Evolutionary conservation across 2,329 filamentous ascomycete species (phyloP), one percentile per base, ranked within the genome.

Genomic region (Pyrenophora teres): DNA sequence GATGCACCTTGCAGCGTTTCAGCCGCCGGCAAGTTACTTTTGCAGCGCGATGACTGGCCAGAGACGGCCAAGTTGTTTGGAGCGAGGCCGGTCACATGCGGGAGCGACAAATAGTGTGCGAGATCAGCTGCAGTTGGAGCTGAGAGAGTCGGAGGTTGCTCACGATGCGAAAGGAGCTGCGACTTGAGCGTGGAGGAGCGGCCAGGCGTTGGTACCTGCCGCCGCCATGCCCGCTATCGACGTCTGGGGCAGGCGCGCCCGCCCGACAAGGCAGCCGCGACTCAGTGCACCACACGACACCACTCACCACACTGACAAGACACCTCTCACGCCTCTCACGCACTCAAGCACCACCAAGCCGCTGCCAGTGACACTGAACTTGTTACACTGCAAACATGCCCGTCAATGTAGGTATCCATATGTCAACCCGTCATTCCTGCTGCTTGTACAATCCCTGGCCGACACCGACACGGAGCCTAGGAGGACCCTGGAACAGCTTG

Each of bases 1-100:
- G 52, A 56, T 48, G 68, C 62, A 59, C 69, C 68, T 56, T 70
- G 67, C 59, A 60, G 59, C 53, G 69, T 72, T 72, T 72, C 69
- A 72, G 69, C 59, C 52, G 57, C 47, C 63, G 61, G 60, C 51
- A 54, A 60, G 59, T 50, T 50, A 56, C 50, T 46, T 45, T 56
- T 36, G 43, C 45, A 18, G 46, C 55, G 48, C 59, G 40, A 35
- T 63, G 44, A 69, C 37, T 68, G 68, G 69, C 53, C 50, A 43
- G 35, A 45, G 52, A 35, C 36, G 40, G 50, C 56, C 47, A 53
- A 37, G 54, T n/a, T 62, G 65, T 62, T 67, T 66, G 54, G 44
- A 49, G 43, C 50, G 56, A 51, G 51, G 50, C 59, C 50, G 52
- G 40, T 50, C 41, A 54, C 48, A 54, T 48, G 49, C 33, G 47